phyloP scores from a whole-genome alignment of 2,329 filamentous ascomycete species.

The Colletotrichum tropicale region DNA sequence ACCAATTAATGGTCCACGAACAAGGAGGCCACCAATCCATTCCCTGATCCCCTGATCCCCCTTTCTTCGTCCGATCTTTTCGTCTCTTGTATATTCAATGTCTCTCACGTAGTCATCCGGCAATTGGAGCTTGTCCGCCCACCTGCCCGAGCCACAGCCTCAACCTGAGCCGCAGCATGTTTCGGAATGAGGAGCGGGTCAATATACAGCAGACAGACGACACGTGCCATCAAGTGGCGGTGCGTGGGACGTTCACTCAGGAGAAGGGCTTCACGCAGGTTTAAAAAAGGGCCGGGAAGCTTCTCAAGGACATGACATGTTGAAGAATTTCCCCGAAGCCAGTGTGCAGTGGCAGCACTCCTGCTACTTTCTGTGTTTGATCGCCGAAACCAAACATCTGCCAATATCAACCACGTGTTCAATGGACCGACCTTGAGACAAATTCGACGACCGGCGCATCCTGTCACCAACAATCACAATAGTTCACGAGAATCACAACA shows the following conservation, averaged over 20 bases:
- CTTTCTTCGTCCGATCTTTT: neutral
- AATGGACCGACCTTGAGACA: neutral
- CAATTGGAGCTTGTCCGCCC: neutral
- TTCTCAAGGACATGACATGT: accelerated
- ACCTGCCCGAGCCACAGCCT: neutral
- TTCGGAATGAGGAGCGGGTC: neutral
- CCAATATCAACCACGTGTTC: neutral
- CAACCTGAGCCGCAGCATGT: neutral
- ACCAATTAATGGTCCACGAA: neutral
- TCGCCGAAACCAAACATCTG: neutral
- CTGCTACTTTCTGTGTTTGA: neutral
- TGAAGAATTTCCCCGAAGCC: neutral
- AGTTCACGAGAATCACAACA: neutral
- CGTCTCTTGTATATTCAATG: neutral
- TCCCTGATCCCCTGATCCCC: neutral
- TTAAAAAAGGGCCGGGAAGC: neutral
- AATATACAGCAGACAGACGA: neutral
- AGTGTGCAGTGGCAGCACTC: neutral
- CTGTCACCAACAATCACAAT: neutral
- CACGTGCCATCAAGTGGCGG: conserved; percentile 1
- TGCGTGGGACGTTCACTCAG: neutral
- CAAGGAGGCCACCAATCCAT: neutral
- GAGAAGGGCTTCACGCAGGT: neutral
- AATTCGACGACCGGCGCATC: neutral
- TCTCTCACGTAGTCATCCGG: neutral